phyloP scores from a whole-genome alignment of 192 early-diverging fungal genomes.

The Lobulomyces angularis region DNA sequence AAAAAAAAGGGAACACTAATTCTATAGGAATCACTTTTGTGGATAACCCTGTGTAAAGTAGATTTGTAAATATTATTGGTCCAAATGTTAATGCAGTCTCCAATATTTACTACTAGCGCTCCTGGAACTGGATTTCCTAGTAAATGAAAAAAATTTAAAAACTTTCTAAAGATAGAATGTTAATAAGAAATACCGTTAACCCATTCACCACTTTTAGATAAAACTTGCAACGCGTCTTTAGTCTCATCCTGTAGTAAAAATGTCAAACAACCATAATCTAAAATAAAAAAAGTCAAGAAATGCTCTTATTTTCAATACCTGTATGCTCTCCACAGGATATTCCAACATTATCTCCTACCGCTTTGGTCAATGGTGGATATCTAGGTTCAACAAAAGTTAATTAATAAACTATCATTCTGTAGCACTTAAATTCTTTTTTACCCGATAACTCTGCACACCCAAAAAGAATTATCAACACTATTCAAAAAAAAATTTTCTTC shows the following conservation, averaged over 20 bases:
- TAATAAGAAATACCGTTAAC: too few relatives aligned
- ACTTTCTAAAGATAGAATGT: too few relatives aligned
- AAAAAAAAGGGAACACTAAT: slow-evolving; percentile 37
- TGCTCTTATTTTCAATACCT: slow-evolving; percentile 16
- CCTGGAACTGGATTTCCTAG: slow-evolving; percentile 33
- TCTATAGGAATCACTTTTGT: slow-evolving; percentile 18
- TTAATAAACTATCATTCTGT: not conserved
- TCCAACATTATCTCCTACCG: slow-evolving; percentile 9
- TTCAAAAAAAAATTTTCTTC: slow-evolving; percentile 14
- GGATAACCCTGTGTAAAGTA: slow-evolving; percentile 42
- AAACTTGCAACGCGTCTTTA: slow-evolving; percentile 33
- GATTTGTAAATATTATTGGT: slow-evolving; percentile 34
- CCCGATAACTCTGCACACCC: slow-evolving; percentile 7
- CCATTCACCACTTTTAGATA: slow-evolving; percentile 26
- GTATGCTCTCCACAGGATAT: slow-evolving; percentile 42
- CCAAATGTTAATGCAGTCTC: slow-evolving; percentile 42
- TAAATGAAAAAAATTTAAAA: too few relatives aligned
- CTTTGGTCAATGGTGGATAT: slow-evolving; percentile 19
- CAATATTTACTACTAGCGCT: slow-evolving; percentile 41
- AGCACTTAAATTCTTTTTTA: not conserved
- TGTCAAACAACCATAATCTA: slow-evolving; percentile 27
- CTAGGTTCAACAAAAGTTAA: slow-evolving; percentile 25
- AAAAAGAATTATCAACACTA: slow-evolving; percentile 16
- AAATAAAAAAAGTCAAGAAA: slow-evolving; percentile 5
- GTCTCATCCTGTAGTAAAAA: slow-evolving; percentile 34